Evolutionary conservation across 225 moss, liverwort and hornwort species (phyloP).

Genomic region (Climacium dendroides): DNA sequence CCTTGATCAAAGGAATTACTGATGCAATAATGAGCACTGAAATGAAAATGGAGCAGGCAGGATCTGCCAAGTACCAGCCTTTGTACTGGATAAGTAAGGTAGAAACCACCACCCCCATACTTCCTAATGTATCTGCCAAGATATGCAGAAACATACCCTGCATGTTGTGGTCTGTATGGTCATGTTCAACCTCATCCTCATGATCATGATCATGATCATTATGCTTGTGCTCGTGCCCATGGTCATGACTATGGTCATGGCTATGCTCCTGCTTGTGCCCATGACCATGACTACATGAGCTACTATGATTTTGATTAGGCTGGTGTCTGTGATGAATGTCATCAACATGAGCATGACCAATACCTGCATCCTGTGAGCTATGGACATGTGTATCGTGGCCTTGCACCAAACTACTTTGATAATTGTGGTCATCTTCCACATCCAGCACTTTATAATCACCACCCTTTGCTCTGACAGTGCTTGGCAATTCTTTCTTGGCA

Average conservation of each 20-base stretch:
- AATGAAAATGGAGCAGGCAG: slow-evolving; percentile 92
- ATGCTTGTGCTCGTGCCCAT: not conserved
- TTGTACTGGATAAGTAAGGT: slow-evolving; percentile 76
- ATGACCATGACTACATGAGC: slow-evolving; percentile 5
- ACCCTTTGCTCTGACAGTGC: not conserved
- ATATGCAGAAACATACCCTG: slow-evolving; percentile 90
- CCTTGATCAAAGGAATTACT: slow-evolving; percentile 77
- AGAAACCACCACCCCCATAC: slow-evolving; percentile 88
- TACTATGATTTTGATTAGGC: slow-evolving; percentile 12
- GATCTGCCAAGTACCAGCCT: slow-evolving; percentile 89
- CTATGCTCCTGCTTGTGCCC: not conserved
- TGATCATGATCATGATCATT: slow-evolving; percentile 7
- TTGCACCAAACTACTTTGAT: not conserved
- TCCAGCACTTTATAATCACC: slow-evolving; percentile 19
- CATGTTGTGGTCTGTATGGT: slow-evolving; percentile 85
- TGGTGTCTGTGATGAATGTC: not conserved
- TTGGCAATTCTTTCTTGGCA: not conserved
- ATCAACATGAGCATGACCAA: not conserved
- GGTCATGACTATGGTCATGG: not conserved
- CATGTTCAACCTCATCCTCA: slow-evolving; percentile 43
- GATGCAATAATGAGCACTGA: slow-evolving; percentile 75
- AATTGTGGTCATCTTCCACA: slow-evolving; percentile 7
- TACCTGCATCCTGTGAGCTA: not conserved
- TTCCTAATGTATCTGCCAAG: slow-evolving; percentile 87
- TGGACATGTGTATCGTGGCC: not conserved